Conservation (phyloP, 306 rosid species). For the Vachellia collinsii region DNA sequence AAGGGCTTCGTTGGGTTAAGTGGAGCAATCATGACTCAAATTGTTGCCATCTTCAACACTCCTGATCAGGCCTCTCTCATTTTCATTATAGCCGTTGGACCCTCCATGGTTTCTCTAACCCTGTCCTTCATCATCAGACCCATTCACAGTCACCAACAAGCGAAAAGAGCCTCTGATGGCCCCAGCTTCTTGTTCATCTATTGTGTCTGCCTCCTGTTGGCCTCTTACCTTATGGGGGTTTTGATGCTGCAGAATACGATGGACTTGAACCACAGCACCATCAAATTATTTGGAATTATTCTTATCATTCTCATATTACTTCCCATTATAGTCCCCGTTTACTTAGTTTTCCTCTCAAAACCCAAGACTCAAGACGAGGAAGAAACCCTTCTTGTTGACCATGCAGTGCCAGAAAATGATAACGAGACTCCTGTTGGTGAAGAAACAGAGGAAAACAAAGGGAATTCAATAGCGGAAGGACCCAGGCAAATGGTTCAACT, state of each 20-base stretch:
- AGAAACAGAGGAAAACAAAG: constrained; percentile 43
- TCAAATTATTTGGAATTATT: constrained; percentile 41
- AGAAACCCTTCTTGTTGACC: constrained; percentile 55
- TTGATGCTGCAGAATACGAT: constrained; percentile 56
- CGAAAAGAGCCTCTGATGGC: constrained; percentile 51
- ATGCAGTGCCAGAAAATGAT: constrained; percentile 28
- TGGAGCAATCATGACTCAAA: constrained; percentile 70
- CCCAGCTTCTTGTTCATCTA: constrained; percentile 64
- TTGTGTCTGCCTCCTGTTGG: constrained; percentile 66
- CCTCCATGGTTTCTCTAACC: constrained; percentile 56
- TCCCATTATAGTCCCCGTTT: constrained; percentile 62
- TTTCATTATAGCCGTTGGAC: constrained; percentile 71
- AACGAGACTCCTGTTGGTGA: constrained; percentile 47
- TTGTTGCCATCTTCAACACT: constrained; percentile 52
- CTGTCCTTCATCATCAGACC: constrained; percentile 74
- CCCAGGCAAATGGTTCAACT: constrained; percentile 57
- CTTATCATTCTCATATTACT: constrained; percentile 55
- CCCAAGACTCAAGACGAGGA: constrained; percentile 49
- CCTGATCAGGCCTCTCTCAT: constrained; percentile 59
- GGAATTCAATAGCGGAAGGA: constrained; percentile 44
- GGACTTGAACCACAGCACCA: constrained; percentile 43
- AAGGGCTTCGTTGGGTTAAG: constrained; percentile 79
- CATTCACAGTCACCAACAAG: constrained; percentile 52
- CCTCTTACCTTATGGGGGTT: constrained; percentile 68
- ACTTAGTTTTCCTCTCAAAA: constrained; percentile 54